Base-by-base conservation (phyloP, 495 filamentous ascomycete species). In the Staphylotrichum tortipilum region DNA sequence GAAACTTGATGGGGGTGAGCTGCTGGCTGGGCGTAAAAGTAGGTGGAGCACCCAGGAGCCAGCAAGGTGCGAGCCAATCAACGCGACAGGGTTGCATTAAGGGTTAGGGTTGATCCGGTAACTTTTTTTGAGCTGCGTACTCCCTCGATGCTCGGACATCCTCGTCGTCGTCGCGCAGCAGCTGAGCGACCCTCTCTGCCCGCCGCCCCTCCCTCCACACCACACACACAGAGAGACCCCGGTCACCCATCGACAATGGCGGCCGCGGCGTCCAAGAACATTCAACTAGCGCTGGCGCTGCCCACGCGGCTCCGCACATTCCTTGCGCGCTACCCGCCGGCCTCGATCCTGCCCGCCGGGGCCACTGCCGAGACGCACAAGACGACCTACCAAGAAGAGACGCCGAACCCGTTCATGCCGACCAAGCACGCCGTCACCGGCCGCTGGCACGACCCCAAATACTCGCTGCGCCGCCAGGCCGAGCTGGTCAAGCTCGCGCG, bases 401-500 rank as follows among this genome's bases (percentile, higher is more conserved):
- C 54, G 30, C 76, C 70, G 23, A 92, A 92, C 58, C 89, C 89
- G 3, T 95, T 95, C 75, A 68, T 78, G 56, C 74, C 83, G 1
- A 74, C 71, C 44, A 84, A 84, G 66, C 80, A 86, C 68, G 79
- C 82, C 34, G 66, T 69, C 5, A 91, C 87, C 1, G 82, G 82
- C 8, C 77, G 75, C 62, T 95, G 89, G 89, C 80, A 84, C 51
- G 71, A 84, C 45, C 88, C 92, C 1, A 76, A 81, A 47, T 89
- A 81, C 71, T 90, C 87, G 3, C 74, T 94, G 46, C 78, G 94
- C 36, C 78, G 84, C 30, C 92, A 98, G 75, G 91, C 90, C 7
- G 91, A 95, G 49, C 75, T 98, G 26, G 86, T 89, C 50, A 95
- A 95, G 70, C 57, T 95, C 52, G 89, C 92, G 6, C 73, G 77